phyloP scores from a whole-genome alignment of 2,329 filamentous ascomycete genomes.

The Sarocladiaceae sp. region DNA sequence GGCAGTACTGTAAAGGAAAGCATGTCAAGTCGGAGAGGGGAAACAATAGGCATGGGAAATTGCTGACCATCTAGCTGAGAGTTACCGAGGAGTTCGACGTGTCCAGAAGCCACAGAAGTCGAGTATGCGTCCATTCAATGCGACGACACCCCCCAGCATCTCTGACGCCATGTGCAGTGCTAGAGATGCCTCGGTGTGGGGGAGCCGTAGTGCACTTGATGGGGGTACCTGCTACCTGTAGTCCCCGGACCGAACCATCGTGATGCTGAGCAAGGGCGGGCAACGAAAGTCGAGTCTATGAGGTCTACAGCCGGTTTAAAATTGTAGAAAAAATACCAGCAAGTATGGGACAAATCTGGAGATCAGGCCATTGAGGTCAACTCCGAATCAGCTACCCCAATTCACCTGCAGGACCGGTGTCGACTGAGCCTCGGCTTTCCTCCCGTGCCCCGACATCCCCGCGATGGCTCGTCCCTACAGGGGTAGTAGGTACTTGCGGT shows the following conservation, averaged over 20 bases:
- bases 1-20: too few relatives aligned
- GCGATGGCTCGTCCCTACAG: too few relatives aligned
- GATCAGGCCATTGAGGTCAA: too few relatives aligned
- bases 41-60: not conserved
- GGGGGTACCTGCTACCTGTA: not conserved
- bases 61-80: too few relatives aligned
- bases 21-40: not conserved
- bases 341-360: too few relatives aligned
- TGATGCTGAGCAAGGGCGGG: not conserved
- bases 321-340: too few relatives aligned
- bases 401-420: not conserved
- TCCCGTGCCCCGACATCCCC: not conserved
- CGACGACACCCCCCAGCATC: not conserved
- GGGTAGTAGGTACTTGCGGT: not conserved
- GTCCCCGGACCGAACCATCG: not conserved
- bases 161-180: conserved; percentile 4
- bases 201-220: not conserved
- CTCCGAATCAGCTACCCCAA: not conserved
- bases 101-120: not conserved
- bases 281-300: not conserved
- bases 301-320: not conserved
- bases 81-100: too few relatives aligned
- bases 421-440: conserved; percentile 5
- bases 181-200: conserved; percentile 2
- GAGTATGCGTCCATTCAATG: not conserved